Evolutionary conservation across 78 protist species (phyloP).

Genomic region (Pelomyxa schiedti): DNA sequence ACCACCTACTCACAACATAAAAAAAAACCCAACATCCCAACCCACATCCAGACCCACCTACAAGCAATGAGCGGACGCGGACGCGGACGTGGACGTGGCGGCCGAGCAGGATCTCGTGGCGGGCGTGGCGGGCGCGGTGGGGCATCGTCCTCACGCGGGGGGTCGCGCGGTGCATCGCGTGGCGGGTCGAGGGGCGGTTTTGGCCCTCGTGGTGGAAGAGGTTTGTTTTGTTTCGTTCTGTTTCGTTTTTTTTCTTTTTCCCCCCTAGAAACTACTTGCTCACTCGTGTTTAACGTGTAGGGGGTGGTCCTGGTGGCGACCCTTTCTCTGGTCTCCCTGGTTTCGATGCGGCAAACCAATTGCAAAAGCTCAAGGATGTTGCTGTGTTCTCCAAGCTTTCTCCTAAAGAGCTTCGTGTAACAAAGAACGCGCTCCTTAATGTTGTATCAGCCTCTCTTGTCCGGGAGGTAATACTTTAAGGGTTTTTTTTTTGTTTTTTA

Average conservation of each 20-base stretch:
- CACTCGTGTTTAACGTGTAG: not conserved
- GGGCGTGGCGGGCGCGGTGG: not conserved
- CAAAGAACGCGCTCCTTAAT: constrained; percentile 36
- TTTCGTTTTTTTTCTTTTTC: not conserved
- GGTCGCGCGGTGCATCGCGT: not conserved
- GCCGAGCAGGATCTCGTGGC: too few species aligned
- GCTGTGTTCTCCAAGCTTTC: too few species aligned
- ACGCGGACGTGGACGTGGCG: too few species aligned
- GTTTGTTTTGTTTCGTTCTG: constrained; percentile 1
- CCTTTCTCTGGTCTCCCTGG: not conserved
- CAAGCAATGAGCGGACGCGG: too few species aligned
- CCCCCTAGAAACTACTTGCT: not conserved
- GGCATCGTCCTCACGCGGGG: not conserved
- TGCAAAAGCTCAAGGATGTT: too few species aligned
- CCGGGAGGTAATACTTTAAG: constrained; percentile 35
- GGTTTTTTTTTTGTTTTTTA: too few species aligned
- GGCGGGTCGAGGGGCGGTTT: not conserved
- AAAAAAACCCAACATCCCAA: too few species aligned
- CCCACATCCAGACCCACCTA: too few species aligned
- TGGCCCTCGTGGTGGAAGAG: not conserved
- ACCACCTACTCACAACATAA: too few species aligned
- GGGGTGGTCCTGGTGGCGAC: not conserved
- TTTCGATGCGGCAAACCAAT: not conserved
- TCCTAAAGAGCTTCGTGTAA: not conserved
- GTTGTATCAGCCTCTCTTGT: constrained; percentile 52